Evolutionary conservation across 106 monocot species (phyloP).

Genomic region (Chionographis japonica): DNA sequence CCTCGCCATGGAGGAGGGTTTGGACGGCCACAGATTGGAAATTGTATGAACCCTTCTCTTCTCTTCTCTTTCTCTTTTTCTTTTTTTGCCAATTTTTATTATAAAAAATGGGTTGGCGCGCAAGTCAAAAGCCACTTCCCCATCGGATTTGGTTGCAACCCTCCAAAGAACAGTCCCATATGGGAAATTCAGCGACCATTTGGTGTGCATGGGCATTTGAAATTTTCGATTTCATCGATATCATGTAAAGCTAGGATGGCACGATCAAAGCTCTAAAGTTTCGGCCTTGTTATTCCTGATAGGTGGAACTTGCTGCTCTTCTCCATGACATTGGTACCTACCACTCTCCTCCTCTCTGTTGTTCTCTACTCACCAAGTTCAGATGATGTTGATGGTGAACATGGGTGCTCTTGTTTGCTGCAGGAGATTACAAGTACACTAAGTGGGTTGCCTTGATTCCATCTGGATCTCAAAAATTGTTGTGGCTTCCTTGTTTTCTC

Average conservation of each 20-base stretch:
- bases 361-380: neutral
- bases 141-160: too few species aligned
- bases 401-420: slow-evolving; percentile 9
- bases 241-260: neutral
- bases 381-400: neutral
- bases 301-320: slow-evolving; percentile 93
- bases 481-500: too few species aligned
- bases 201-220: neutral
- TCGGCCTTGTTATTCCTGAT: neutral
- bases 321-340: slow-evolving; percentile 86
- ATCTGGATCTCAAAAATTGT: neutral
- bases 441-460: slow-evolving; percentile 48
- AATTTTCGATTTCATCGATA: neutral
- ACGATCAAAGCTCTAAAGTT: neutral
- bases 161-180: too few species aligned
- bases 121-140: too few species aligned
- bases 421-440: slow-evolving; percentile 98
- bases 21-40: slow-evolving; percentile 22
- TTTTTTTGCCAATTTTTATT: neutral
- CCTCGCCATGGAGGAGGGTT: slow-evolving; percentile 64
- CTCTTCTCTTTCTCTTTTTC: neutral
- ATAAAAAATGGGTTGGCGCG: too few species aligned
- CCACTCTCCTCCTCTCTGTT: neutral
- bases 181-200: too few species aligned
- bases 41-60: slow-evolving; percentile 30